Conservation (phyloP, 352 stramenopile species). For the Phytophthora kernoviae region DNA sequence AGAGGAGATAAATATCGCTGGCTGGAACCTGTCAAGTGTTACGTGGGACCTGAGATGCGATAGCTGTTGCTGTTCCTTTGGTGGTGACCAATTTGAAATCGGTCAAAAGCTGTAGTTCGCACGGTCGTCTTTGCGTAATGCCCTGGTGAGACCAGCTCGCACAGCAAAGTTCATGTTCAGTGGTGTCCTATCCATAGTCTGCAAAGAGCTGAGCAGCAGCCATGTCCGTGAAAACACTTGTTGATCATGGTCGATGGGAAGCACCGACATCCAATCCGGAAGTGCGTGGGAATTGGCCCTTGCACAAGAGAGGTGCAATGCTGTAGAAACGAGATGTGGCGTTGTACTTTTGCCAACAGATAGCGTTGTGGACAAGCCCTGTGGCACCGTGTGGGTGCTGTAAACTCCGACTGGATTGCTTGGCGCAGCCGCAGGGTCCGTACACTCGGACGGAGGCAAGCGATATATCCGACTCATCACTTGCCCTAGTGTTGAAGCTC, state of each 20-base stretch:
- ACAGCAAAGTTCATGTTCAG: slow-evolving; percentile 19
- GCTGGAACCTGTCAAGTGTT: slow-evolving; percentile 9
- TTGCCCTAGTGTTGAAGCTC: too few species aligned
- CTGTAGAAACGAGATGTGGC: slow-evolving; percentile 28
- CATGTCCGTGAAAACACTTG: slow-evolving; percentile 40
- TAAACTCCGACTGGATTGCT: too few species aligned
- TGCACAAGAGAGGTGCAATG: slow-evolving; percentile 26
- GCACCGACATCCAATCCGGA: slow-evolving; percentile 8
- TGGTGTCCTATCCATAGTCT: slow-evolving; percentile 17
- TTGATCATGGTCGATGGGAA: slow-evolving; percentile 35
- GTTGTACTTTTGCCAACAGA: slow-evolving; percentile 11
- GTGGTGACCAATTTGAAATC: background rate
- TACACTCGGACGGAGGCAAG: too few species aligned
- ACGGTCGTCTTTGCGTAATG: slow-evolving; percentile 30
- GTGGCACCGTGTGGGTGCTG: background rate
- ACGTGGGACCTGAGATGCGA: background rate
- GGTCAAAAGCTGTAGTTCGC: slow-evolving; percentile 9
- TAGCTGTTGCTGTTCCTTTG: slow-evolving; percentile 12
- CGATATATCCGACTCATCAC: slow-evolving; percentile 17
- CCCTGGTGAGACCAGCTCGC: slow-evolving; percentile 1
- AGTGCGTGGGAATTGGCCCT: background rate
- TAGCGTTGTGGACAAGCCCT: background rate
- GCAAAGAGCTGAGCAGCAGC: slow-evolving; percentile 12
- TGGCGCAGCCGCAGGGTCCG: too few species aligned
- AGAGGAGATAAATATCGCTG: slow-evolving; percentile 26